A percentile compares a stretch with the other conserved stretches of the same genome.
These are phyloP conservation scores for Grigorovia humatica DNA, from an alignment of 805 yeast species.

Conservation along the genomic window DNA sequence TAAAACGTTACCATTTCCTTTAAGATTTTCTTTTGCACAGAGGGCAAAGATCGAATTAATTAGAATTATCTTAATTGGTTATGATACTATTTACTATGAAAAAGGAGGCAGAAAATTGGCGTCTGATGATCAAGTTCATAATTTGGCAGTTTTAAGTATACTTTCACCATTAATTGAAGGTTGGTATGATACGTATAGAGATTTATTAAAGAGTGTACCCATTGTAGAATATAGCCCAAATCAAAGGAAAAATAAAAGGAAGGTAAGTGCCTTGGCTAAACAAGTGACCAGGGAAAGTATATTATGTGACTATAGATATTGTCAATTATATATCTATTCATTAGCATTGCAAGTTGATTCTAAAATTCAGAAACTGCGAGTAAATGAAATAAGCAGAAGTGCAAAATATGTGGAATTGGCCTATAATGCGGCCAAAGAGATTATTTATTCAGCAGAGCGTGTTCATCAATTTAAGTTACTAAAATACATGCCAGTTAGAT, in stretches of 20 bases:
- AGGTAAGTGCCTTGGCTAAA: slow-evolving; percentile 26
- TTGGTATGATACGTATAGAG: slow-evolving; percentile 62
- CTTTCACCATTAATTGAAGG: slow-evolving; percentile 66
- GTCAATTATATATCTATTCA: slow-evolving; percentile 75
- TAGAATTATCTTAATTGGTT: slow-evolving; percentile 71
- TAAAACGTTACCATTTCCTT: slow-evolving; percentile 13
- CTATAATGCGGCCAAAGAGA: slow-evolving; percentile 72
- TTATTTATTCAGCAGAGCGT: slow-evolving; percentile 58
- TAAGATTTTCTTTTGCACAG: slow-evolving; percentile 52
- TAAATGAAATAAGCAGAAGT: slow-evolving; percentile 62
- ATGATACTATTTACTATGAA: slow-evolving; percentile 69
- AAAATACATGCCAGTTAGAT: slow-evolving; percentile 80
- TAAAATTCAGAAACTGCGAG: slow-evolving; percentile 32
- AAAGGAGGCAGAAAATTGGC: slow-evolving; percentile 37
- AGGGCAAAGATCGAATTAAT: slow-evolving; percentile 71
- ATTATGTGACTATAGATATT: slow-evolving; percentile 74
- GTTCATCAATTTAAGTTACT: slow-evolving; percentile 55
- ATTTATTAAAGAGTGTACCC: slow-evolving; percentile 40
- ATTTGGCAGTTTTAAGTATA: slow-evolving; percentile 59
- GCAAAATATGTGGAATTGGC: slow-evolving; percentile 77
- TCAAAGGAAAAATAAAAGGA: slow-evolving; percentile 23
- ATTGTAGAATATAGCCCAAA: slow-evolving; percentile 23
- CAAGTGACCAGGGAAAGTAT: slow-evolving; percentile 57
- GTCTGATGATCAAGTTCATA: slow-evolving; percentile 45
- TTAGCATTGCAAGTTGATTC: slow-evolving; percentile 52